Percentiles rank a stretch among this genome's conserved stretches.
Conservation (phyloP, 2,329 filamentous ascomycete species). For the Aspergillus luchuensis region DNA sequence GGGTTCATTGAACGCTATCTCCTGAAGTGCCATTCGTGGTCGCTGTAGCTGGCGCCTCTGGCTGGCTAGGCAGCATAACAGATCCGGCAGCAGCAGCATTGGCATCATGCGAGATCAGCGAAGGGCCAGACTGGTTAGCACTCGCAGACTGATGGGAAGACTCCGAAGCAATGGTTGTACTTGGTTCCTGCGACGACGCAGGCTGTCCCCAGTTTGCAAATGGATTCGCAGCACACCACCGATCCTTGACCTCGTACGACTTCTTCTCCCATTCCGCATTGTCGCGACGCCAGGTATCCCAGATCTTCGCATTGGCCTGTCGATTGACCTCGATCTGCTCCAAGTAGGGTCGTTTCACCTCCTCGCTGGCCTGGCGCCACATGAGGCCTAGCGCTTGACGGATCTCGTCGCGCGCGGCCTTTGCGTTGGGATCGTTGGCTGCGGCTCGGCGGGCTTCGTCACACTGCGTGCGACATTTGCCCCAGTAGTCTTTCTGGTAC, state of each 20-base stretch:
- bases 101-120: no score
- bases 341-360: constrained; percentile 75
- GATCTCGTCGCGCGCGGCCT: constrained; percentile 70
- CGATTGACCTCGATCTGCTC: constrained; percentile 73
- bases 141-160: background rate
- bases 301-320: constrained; percentile 63
- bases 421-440: constrained; percentile 68
- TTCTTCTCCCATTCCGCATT: constrained; percentile 55
- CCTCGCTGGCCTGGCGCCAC: constrained; percentile 77
- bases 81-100: no score
- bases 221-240: constrained; percentile 43
- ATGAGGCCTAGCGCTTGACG: constrained; percentile 82
- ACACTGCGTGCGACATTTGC: constrained; percentile 63
- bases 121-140: background rate
- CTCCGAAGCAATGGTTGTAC: background rate
- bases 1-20: no score
- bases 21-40: no score
- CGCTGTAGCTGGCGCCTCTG: no score
- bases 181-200: background rate
- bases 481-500: constrained; percentile 77
- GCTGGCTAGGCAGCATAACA: no score
- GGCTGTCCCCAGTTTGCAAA: constrained; percentile 34
- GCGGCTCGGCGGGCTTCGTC: constrained; percentile 68
- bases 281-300: constrained; percentile 71
- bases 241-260: constrained; percentile 42